Evolutionary conservation across 768 basidiomycete genomes (phyloP).

Genomic region (Melanogaster broomeanus): DNA sequence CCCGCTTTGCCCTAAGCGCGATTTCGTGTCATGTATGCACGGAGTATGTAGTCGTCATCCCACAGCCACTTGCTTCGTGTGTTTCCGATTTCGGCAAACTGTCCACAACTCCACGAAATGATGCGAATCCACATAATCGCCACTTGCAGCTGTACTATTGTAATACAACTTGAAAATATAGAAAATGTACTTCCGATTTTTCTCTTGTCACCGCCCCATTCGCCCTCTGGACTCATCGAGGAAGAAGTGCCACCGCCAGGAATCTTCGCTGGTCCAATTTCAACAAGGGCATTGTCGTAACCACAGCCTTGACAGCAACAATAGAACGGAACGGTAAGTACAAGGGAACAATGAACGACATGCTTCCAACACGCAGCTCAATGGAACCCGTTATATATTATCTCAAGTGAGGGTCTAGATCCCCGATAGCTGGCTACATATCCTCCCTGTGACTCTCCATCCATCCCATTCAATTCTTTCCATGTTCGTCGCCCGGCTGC

Average conservation of each 20-base stretch:
- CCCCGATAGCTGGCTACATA: constrained; percentile 30
- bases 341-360: constrained; percentile 32
- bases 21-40: too few relatives aligned
- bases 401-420: constrained; percentile 8
- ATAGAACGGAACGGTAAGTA: constrained; percentile 30
- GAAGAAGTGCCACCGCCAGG: not conserved
- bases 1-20: too few relatives aligned
- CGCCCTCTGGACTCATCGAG: too few relatives aligned
- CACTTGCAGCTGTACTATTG: too few relatives aligned
- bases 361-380: constrained; percentile 29
- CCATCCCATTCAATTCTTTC: constrained; percentile 31
- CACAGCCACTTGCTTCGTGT: too few relatives aligned
- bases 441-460: constrained; percentile 12
- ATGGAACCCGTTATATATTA: constrained; percentile 24
- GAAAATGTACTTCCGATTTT: too few relatives aligned
- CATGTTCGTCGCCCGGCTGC: constrained; percentile 83
- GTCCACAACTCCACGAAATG: too few relatives aligned
- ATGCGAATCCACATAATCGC: too few relatives aligned
- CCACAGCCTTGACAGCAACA: constrained; percentile 30
- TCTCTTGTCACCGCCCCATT: too few relatives aligned
- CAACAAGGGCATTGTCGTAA: constrained; percentile 15
- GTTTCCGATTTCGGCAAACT: too few relatives aligned
- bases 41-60: too few relatives aligned
- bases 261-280: constrained; percentile 1
- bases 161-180: too few relatives aligned